Conservation (phyloP, 768 basidiomycete genomes). For the Leccinum incarnatum region DNA sequence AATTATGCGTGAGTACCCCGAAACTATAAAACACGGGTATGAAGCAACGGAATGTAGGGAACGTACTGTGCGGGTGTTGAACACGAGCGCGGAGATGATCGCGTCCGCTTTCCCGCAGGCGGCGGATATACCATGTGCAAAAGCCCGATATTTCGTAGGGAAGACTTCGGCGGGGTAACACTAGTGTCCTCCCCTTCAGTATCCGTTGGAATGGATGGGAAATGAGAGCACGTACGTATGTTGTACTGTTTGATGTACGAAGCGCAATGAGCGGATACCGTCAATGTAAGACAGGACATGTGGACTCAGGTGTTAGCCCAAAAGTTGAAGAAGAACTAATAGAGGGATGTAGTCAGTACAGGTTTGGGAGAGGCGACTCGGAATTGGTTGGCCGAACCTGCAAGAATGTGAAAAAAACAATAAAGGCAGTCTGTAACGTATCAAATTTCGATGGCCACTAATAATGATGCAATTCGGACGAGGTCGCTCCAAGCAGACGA, state of each 20-base stretch:
- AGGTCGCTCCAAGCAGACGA: not conserved
- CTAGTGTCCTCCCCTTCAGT: constrained; percentile 29
- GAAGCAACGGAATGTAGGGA: not conserved
- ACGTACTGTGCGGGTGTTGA: constrained; percentile 62
- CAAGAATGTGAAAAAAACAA: constrained; percentile 69
- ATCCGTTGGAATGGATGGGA: not conserved
- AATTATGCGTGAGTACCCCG: not conserved
- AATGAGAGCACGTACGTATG: constrained; percentile 40
- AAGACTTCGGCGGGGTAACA: constrained; percentile 78
- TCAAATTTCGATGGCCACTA: constrained; percentile 64
- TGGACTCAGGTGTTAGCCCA: constrained; percentile 60
- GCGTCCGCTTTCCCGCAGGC: constrained; percentile 75
- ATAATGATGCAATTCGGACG: not conserved
- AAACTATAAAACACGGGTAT: not conserved
- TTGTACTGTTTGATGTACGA: constrained; percentile 37
- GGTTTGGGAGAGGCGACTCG: not conserved
- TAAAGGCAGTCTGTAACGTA: constrained; percentile 53
- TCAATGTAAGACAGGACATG: not conserved
- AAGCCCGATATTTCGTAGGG: constrained; percentile 66
- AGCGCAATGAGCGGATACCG: constrained; percentile 1
- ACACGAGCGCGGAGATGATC: constrained; percentile 71
- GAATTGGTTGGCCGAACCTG: constrained; percentile 37
- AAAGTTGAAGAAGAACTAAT: constrained; percentile 78
- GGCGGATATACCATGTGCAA: constrained; percentile 73
- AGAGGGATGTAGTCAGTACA: not conserved